Evolutionary conservation across 148 eudicot genomes (phyloP), one percentile per base, ranked within the genome.

Genomic region (Arbutus unedo): DNA sequence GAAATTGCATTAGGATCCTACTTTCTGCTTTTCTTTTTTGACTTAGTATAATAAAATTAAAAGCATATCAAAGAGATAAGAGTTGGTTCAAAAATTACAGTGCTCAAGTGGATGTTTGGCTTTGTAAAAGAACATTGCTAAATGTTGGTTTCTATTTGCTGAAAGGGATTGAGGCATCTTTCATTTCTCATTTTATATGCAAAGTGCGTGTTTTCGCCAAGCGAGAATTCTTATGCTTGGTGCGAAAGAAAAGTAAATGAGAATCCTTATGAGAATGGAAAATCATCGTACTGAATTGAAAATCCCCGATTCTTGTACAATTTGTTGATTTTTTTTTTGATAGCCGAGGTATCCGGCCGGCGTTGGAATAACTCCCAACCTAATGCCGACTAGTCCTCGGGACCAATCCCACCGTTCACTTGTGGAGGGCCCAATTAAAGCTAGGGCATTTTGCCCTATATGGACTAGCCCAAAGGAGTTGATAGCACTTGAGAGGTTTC

Each of bases 41-140:
- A 74, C 47, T 45, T 41, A 8, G n/a, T 74, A 45, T 41, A 71
- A 48, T 19, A 3, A 19, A 74, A 74, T 74, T 47, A 74, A 74
- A 47, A 47, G 21, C 8, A 9, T 50, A 6, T 2, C 21, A 41
- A 49, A 79, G 3, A 23, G 43, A 16, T 51, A 9, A 18, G 67
- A 31, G 76, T 53, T 53, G 60, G 18, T 54, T 31, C 25, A 38
- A 11, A 48, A 23, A 21, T 81, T 73, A 72, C 2, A 45, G 18
- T 54, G 64, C 73, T 81, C 55, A 72, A 54, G 8, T 51, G 18
- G 54, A 60, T 79, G 43, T n/a, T 79, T n/a, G 74, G 45, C 25
- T 47, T 4, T 19, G 66, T n/a, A 71, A 18, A 81, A 64, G n/a
- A 14, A 81, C 21, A 62, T 62, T 21, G 50, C 72, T 79, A 73